Conservation (phyloP, 202 grass and related monocot species). For the Bolboschoenoplectus hybrid region DNA sequence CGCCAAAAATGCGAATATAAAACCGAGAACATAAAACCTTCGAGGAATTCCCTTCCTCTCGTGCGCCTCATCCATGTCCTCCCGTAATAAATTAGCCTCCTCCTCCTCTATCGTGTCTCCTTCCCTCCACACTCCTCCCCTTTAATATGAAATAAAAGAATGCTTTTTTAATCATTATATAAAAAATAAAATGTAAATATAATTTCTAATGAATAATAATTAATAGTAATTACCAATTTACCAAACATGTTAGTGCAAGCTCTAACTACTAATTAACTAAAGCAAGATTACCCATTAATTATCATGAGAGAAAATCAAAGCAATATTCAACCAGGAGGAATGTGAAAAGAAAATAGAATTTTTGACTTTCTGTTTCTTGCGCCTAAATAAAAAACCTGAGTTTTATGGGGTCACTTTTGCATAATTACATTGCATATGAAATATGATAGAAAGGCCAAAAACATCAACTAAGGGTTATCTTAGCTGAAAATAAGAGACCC, state of each 20-base stretch:
- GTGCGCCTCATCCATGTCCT: constrained; percentile 33
- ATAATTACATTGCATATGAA: background rate
- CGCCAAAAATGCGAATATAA: constrained; percentile 59
- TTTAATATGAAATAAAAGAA: background rate
- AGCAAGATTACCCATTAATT: background rate
- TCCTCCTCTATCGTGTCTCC: constrained; percentile 68
- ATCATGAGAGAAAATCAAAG: background rate
- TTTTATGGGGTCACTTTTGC: background rate
- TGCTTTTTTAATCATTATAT: background rate
- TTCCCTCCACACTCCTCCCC: constrained; percentile 57
- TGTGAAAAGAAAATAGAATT: no score
- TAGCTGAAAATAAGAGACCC: background rate
- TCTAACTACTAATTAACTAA: background rate
- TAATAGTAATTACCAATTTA: background rate
- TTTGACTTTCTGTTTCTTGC: background rate
- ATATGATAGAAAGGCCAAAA: background rate
- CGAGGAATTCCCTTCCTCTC: constrained; percentile 37
- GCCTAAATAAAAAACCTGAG: background rate
- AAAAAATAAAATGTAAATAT: background rate
- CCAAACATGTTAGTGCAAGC: background rate
- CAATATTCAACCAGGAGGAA: no score
- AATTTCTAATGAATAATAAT: background rate
- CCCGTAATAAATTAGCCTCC: constrained; percentile 63
- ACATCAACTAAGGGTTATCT: background rate
- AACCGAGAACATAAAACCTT: constrained; percentile 53